phyloP scores from a whole-genome alignment of 805 yeast genomes.

The Nakazawaea ishiwadae region DNA sequence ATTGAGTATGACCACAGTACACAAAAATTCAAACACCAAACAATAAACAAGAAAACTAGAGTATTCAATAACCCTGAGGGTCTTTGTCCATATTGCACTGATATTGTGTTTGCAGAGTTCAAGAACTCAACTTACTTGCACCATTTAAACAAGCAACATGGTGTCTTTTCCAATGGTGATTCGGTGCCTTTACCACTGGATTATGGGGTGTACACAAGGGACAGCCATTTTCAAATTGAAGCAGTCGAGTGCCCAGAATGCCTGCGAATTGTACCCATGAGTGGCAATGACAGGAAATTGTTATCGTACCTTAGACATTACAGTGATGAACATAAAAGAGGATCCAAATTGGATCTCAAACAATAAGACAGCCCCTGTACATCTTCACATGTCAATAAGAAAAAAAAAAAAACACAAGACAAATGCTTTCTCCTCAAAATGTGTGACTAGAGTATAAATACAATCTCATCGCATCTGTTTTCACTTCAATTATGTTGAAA shows the following conservation, averaged over 20 bases:
- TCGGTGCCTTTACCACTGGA: slow-evolving; percentile 20
- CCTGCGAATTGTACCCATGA: slow-evolving; percentile 14
- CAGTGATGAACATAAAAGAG: slow-evolving; percentile 21
- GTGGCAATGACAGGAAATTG: slow-evolving; percentile 21
- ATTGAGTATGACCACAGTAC: neutral
- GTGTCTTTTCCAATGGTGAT: slow-evolving; percentile 26
- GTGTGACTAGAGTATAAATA: no score
- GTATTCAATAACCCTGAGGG: slow-evolving; percentile 2
- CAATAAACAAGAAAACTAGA: neutral
- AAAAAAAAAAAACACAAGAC: no score
- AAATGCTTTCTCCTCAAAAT: no score
- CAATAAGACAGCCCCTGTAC: neutral
- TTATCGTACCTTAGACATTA: slow-evolving; percentile 25
- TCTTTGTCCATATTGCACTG: slow-evolving; percentile 9
- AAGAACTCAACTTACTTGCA: slow-evolving; percentile 27
- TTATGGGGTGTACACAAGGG: slow-evolving; percentile 18
- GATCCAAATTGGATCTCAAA: slow-evolving; percentile 15
- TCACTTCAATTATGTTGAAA: no score
- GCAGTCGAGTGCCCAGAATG: slow-evolving; percentile 23
- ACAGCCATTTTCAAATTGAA: slow-evolving; percentile 6
- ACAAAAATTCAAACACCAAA: neutral
- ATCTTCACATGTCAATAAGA: neutral
- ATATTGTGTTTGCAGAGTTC: slow-evolving; percentile 20
- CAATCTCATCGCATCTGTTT: no score
- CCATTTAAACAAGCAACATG: slow-evolving; percentile 28